Evolutionary conservation across 1,139 yeast species (phyloP).

Genomic region (Candida labiduridarum): DNA sequence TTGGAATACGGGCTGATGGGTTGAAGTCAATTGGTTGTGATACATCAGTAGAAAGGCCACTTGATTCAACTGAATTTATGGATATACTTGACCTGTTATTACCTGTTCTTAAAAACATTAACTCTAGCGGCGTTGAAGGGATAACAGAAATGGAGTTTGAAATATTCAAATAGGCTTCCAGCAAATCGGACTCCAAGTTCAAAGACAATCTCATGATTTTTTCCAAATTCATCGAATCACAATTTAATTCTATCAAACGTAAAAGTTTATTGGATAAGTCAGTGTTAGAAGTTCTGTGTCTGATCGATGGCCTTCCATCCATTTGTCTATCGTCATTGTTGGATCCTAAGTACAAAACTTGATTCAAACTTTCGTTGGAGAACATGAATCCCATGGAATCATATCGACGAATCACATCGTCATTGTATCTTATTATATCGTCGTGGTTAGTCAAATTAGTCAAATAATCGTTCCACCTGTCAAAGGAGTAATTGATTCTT

Average conservation of each 20-base stretch:
- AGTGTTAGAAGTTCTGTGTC: not conserved
- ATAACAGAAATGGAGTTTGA: constrained; percentile 11
- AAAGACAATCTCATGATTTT: constrained; percentile 43
- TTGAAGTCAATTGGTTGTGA: constrained; percentile 13
- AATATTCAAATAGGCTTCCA: constrained; percentile 38
- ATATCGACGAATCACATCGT: constrained; percentile 45
- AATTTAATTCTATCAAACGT: constrained; percentile 39
- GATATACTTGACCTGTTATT: constrained; percentile 19
- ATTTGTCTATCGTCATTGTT: constrained; percentile 27
- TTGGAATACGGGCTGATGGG: constrained; percentile 33
- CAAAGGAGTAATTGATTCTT: constrained; percentile 72
- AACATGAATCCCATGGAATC: constrained; percentile 50
- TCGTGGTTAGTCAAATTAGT: constrained; percentile 38
- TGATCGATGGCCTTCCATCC: constrained; percentile 1
- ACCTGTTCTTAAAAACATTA: constrained; percentile 12
- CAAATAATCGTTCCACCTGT: constrained; percentile 78
- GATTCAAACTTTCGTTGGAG: constrained; percentile 49
- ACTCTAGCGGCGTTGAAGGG: constrained; percentile 16
- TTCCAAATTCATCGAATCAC: constrained; percentile 42
- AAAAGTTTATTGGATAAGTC: constrained; percentile 28
- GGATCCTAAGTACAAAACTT: constrained; percentile 45
- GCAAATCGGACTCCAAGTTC: constrained; percentile 41
- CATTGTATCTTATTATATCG: constrained; percentile 46
- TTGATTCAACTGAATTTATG: constrained; percentile 31
- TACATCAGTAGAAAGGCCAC: constrained; percentile 9